phyloP scores from a whole-genome alignment of 2,329 filamentous ascomycete genomes.

The Colletotrichum ledebouriae region DNA sequence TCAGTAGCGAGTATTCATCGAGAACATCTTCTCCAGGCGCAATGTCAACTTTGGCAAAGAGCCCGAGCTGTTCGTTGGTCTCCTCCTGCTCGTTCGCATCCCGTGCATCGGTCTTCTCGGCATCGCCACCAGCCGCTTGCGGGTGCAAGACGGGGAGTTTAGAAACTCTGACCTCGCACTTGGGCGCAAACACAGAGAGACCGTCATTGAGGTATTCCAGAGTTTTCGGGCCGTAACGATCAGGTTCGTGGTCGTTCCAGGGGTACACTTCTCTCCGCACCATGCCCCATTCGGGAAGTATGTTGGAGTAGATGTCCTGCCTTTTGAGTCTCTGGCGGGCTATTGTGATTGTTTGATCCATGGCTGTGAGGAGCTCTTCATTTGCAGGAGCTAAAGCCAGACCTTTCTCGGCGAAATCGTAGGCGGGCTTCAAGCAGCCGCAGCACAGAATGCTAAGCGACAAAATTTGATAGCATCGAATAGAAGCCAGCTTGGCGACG shows the following conservation, averaged over 20 bases:
- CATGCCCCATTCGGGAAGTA: constrained; percentile 77
- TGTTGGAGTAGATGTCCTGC: constrained; percentile 61
- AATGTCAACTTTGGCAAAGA: constrained; percentile 90
- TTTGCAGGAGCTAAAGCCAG: constrained; percentile 68
- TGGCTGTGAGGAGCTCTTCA: constrained; percentile 66
- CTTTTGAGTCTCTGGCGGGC: constrained; percentile 63
- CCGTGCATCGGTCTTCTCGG: constrained; percentile 75
- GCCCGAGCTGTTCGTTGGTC: constrained; percentile 83
- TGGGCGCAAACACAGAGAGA: constrained; percentile 79
- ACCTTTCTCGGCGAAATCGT: constrained; percentile 74
- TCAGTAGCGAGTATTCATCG: constrained; percentile 86
- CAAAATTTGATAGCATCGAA: constrained; percentile 71
- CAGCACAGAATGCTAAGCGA: constrained; percentile 72
- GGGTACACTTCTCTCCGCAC: constrained; percentile 80
- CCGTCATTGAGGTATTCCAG: constrained; percentile 79
- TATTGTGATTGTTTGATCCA: constrained; percentile 66
- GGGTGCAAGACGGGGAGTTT: constrained; percentile 79
- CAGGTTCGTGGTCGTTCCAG: constrained; percentile 77
- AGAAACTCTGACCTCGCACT: constrained; percentile 83
- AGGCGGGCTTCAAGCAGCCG: constrained; percentile 77
- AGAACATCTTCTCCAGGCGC: constrained; percentile 81
- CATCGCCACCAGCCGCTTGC: constrained; percentile 63
- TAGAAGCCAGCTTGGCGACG: constrained; percentile 64
- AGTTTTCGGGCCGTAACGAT: constrained; percentile 78
- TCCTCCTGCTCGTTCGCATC: constrained; percentile 45